Evolutionary conservation across 495 filamentous ascomycete species (phyloP), one percentile per base, ranked within the genome.

Genomic region (Hyaloscypha bicolor): DNA sequence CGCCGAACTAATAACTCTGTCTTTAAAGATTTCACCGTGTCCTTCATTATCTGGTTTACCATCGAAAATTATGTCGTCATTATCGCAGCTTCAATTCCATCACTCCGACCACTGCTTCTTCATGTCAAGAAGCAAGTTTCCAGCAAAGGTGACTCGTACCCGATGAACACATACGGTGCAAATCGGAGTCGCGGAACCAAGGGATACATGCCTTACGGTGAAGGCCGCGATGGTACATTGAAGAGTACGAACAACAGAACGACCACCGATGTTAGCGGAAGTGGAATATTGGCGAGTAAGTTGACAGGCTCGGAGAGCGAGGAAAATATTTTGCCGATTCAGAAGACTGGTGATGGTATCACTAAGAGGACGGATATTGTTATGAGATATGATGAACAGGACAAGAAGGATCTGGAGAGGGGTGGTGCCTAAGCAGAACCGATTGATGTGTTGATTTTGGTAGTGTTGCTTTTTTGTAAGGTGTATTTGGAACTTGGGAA

Each of bases 31-130:
- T 42, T 39, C 25, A 65, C 63, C 22, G 63, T 65, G 5, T 35
- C 55, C 29, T 65, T 65, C 37, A 77, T 74, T 11, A 72, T 79
- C 42, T 79, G 77, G 77, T 42, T 61, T 21, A 60, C 62, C 2
- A 66, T 31, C 14, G 68, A 70, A 55, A 57, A 55, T 22, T 61
- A 66, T 37, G 53, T 66, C 42, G 63, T 58, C 12, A 70, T 70
- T n/a, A 66, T 66, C 22, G 68, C 68, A 2, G 21, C 57, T 6
- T 66, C 63, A 4, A 66, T 64, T 21, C 63, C 68, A 2, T 31
- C 48, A 9, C 39, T 70, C 2, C 56, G 60, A 12, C 68, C 68
- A 9, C 42, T 70, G 16, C 39, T 70, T 31, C 11, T 65, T 0
- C 63, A 65, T 39, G 53, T 59, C 33, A 65, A 65, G 55, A 65